Evolutionary conservation across 352 stramenopile species (phyloP).

Genomic region (Pythium pectinolyticum): DNA sequence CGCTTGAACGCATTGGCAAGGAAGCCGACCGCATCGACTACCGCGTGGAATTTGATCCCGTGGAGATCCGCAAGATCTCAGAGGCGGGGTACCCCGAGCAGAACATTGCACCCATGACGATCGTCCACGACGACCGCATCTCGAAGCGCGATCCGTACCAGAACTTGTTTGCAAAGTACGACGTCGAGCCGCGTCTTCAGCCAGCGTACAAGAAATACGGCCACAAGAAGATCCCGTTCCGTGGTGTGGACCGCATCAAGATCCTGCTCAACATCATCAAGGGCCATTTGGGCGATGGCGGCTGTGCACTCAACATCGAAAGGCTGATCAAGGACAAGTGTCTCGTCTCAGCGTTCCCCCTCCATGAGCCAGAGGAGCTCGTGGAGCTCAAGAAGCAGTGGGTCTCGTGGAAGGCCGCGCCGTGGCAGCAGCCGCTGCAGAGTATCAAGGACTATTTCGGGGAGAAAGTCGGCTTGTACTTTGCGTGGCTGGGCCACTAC

Average conservation of each 20-base stretch:
- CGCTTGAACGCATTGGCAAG: slow-evolving; percentile 60
- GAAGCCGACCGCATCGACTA: slow-evolving; percentile 78
- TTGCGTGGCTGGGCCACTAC: slow-evolving; percentile 95
- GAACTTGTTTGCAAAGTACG: slow-evolving; percentile 80
- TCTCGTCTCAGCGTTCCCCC: slow-evolving; percentile 56
- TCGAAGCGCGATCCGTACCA: slow-evolving; percentile 62
- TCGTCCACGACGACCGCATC: slow-evolving; percentile 47
- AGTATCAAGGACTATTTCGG: slow-evolving; percentile 85
- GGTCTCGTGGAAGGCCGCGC: slow-evolving; percentile 62
- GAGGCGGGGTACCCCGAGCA: slow-evolving; percentile 55
- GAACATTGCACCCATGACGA: slow-evolving; percentile 65
- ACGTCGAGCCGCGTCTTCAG: slow-evolving; percentile 62
- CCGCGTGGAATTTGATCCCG: slow-evolving; percentile 71
- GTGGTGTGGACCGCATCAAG: slow-evolving; percentile 74
- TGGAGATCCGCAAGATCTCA: slow-evolving; percentile 55
- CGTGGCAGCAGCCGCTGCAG: slow-evolving; percentile 55
- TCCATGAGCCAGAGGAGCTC: slow-evolving; percentile 61
- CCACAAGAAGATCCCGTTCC: slow-evolving; percentile 68
- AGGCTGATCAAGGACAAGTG: slow-evolving; percentile 55
- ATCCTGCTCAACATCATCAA: slow-evolving; percentile 74
- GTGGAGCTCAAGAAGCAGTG: slow-evolving; percentile 49
- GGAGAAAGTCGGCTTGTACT: slow-evolving; percentile 96
- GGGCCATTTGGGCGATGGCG: slow-evolving; percentile 48
- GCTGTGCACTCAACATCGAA: slow-evolving; percentile 58
- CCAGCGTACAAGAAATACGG: slow-evolving; percentile 71